Percentiles rank a stretch among this genome's conserved stretches.
Conservation (phyloP, 768 basidiomycete genomes). For the Lentinus brumalis region DNA sequence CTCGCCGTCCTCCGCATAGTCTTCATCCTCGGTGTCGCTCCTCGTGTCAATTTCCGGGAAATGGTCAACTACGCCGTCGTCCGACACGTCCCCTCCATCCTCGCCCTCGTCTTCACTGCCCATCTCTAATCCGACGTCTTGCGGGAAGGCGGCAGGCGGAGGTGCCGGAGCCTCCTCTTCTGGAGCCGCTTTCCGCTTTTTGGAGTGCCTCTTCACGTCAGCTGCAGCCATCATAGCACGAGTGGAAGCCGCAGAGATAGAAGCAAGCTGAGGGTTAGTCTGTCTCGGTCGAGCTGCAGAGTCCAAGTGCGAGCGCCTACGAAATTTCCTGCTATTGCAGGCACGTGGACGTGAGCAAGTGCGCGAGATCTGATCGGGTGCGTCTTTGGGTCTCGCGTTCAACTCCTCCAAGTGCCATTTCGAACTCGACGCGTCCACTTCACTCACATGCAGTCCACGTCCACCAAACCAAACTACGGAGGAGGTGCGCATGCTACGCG, state of each 20-base stretch:
- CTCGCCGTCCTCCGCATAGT: slow-evolving; percentile 33
- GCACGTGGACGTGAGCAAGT: slow-evolving; percentile 13
- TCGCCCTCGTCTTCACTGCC: slow-evolving; percentile 72
- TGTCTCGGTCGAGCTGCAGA: neutral
- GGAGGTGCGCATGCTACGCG: slow-evolving; percentile 57
- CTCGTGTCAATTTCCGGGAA: slow-evolving; percentile 26
- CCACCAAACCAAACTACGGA: slow-evolving; percentile 57
- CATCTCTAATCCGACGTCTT: slow-evolving; percentile 63
- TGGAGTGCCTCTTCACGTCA: slow-evolving; percentile 38
- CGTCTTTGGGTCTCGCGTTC: slow-evolving; percentile 7
- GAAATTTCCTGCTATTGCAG: slow-evolving; percentile 26
- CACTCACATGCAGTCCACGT: neutral
- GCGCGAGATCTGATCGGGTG: slow-evolving; percentile 32
- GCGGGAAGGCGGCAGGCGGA: slow-evolving; percentile 35
- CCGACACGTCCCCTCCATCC: slow-evolving; percentile 49
- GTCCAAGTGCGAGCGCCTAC: slow-evolving; percentile 9
- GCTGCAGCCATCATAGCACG: slow-evolving; percentile 34
- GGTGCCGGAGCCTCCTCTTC: slow-evolving; percentile 39
- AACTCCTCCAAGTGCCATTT: neutral
- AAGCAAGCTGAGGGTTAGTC: neutral
- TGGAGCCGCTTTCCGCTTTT: slow-evolving; percentile 61
- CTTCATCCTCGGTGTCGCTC: slow-evolving; percentile 35
- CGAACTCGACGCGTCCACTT: neutral
- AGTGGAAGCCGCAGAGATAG: neutral
- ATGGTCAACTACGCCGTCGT: slow-evolving; percentile 38